These are phyloP conservation scores for Aspergillus asperescens DNA, from an alignment of 495 filamentous ascomycete species.

Conservation along the genomic window DNA sequence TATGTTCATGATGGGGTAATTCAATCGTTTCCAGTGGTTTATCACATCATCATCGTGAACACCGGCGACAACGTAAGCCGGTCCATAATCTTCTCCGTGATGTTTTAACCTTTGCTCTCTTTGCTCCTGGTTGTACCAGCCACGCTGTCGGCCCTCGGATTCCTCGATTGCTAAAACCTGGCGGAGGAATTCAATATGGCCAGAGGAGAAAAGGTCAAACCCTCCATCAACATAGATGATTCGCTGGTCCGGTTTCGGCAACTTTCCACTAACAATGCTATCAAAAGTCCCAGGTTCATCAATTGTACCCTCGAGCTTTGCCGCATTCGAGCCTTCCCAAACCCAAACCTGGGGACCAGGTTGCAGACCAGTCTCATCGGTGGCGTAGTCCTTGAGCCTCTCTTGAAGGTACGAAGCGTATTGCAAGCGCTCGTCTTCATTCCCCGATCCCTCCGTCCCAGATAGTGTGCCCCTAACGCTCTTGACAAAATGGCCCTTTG, in stretches of 20 bases:
- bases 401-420: conserved; percentile 59
- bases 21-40: conserved; percentile 91
- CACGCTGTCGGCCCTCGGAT: conserved; percentile 52
- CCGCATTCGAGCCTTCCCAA: conserved; percentile 56
- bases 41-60: conserved; percentile 93
- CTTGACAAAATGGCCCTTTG: conserved; percentile 79
- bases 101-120: conserved; percentile 55
- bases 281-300: conserved; percentile 55
- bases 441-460: conserved; percentile 68
- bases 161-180: conserved; percentile 68
- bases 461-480: conserved; percentile 60
- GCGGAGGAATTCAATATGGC: conserved; percentile 90
- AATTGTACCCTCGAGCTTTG: conserved; percentile 45
- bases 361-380: conserved; percentile 66
- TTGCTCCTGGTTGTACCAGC: conserved; percentile 67
- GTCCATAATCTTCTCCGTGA: conserved; percentile 63
- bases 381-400: conserved; percentile 77
- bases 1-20: conserved; percentile 99
- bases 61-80: conserved; percentile 81
- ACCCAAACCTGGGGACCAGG: conserved; percentile 75
- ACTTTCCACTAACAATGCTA: conserved; percentile 58
- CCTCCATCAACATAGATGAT: conserved; percentile 94
- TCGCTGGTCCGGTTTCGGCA: conserved; percentile 67
- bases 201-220: conserved; percentile 94
- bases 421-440: conserved; percentile 55